Evolutionary conservation across 2,329 filamentous ascomycete species (phyloP), one percentile per base, ranked within the genome.

Genomic region (Diaporthe sp.): DNA sequence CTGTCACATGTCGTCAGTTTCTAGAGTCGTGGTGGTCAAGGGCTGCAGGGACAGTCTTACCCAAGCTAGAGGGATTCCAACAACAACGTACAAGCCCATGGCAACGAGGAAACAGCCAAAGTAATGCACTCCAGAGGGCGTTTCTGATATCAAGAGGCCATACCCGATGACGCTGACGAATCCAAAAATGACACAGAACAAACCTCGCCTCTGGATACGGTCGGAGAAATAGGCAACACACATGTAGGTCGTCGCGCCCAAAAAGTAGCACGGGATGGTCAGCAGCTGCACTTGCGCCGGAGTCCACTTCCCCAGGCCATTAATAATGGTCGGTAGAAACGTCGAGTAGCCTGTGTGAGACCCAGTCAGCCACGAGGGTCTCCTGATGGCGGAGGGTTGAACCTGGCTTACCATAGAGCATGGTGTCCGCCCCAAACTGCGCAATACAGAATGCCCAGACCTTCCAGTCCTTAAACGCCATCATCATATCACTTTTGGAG

Each of bases 241-340:
- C 82, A 96, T 90, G 82, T 95, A 96, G 0, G 89, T 90, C 8
- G 92, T 86, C 0, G 94, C 94, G 5, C 94, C 94, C 6, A 95
- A 82, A 7, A 91, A 90, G 81, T 96, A 96, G 83, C 93, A 95
- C 0, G 94, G 94, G 62, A 96, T 93, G 0, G 94, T 96, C 46
- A 96, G 88, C 44, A 94, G 90, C 82, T 96, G 94, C 8, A 94
- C 90, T 80, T 94, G 87, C 0, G 93, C 90, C 0, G 86, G 86
- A 0, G 90, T 87, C 86, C 93, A 94, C 15, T 79, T 76, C 4
- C 93, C 92, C 71, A 96, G 89, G 5, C 89, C 91, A 57, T 90
- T 87, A 82, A 96, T 95, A 78, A 96, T 96, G 6, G 93, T 95
- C 0, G 94, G 94, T 60, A 96, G 84, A 81, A 96, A 96, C 0